These are phyloP conservation scores for Takashimella tepidaria DNA, from an alignment of 1,284 basidiomycete genomes.

Conservation along the genomic window DNA sequence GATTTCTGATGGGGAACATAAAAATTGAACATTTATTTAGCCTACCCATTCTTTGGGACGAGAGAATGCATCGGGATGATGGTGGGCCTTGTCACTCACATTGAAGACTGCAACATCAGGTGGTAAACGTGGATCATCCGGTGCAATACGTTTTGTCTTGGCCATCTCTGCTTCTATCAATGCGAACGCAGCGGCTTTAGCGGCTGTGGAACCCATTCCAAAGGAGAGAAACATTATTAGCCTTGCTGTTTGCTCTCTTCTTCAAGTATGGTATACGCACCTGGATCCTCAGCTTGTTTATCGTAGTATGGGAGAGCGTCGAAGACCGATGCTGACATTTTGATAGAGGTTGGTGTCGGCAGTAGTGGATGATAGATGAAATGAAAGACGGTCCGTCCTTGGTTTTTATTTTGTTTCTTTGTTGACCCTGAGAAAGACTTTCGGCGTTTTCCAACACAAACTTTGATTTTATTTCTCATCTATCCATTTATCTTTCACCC, in stretches of 20 bases:
- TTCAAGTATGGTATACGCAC: constrained; percentile 54
- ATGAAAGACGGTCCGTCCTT: not conserved
- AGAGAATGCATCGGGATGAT: too few species aligned
- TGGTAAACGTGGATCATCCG: constrained; percentile 65
- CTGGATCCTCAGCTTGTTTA: constrained; percentile 77
- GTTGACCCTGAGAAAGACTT: not conserved
- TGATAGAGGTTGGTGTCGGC: constrained; percentile 10
- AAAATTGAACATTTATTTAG: too few species aligned
- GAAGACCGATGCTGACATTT: constrained; percentile 45
- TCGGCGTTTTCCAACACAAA: not conserved
- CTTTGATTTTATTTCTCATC: not conserved
- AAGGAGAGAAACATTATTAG: not conserved
- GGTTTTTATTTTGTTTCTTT: too few species aligned
- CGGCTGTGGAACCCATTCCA: constrained; percentile 12
- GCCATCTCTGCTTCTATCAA: constrained; percentile 46
- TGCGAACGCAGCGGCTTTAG: constrained; percentile 37
- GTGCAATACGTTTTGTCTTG: constrained; percentile 26
- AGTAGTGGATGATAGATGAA: not conserved
- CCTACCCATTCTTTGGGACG: not conserved
- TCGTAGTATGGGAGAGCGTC: constrained; percentile 94
- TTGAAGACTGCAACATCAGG: constrained; percentile 54
- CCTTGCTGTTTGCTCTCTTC: constrained; percentile 40
- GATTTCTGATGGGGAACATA: constrained; percentile 26
- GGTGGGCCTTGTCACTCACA: too few species aligned
- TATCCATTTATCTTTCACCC: not conserved